Evolutionary conservation across 345 rosid genomes (phyloP).

Genomic region (Eucalyptus sideroxylon): DNA sequence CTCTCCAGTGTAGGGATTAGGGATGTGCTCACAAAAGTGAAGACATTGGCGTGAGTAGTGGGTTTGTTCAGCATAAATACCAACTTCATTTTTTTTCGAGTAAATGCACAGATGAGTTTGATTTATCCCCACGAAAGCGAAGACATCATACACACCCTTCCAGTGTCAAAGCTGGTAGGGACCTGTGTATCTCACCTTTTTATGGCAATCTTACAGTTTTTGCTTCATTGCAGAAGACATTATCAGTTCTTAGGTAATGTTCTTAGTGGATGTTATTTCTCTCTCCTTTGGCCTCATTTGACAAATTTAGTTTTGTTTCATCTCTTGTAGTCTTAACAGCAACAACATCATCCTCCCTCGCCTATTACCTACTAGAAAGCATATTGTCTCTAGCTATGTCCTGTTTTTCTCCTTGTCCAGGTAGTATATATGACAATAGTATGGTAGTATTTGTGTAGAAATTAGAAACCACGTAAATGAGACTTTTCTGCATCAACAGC

Average conservation of each 20-base stretch:
- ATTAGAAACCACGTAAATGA: background rate
- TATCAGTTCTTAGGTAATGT: background rate
- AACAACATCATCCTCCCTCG: constrained; percentile 46
- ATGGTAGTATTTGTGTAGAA: background rate
- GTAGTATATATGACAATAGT: background rate
- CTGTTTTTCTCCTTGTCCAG: background rate
- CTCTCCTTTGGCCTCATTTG: background rate
- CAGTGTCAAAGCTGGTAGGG: constrained; percentile 51
- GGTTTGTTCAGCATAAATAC: background rate
- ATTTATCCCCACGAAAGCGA: constrained; percentile 43
- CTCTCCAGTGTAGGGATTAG: constrained; percentile 40
- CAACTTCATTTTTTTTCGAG: background rate
- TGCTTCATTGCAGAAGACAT: background rate
- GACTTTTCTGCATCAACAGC: background rate
- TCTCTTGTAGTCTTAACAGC: constrained; percentile 48
- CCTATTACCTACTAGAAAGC: constrained; percentile 64
- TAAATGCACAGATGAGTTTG: constrained; percentile 37
- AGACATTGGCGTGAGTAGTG: background rate
- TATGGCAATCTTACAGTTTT: constrained; percentile 40
- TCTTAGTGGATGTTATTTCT: background rate
- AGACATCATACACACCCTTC: constrained; percentile 41
- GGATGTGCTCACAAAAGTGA: constrained; percentile 62
- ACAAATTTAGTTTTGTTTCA: background rate
- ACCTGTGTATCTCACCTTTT: constrained; percentile 49
- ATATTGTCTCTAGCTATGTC: background rate